These are phyloP conservation scores for Saccharomycopsis fibuligera DNA, from an alignment of 805 yeast species.

Conservation along the genomic window DNA sequence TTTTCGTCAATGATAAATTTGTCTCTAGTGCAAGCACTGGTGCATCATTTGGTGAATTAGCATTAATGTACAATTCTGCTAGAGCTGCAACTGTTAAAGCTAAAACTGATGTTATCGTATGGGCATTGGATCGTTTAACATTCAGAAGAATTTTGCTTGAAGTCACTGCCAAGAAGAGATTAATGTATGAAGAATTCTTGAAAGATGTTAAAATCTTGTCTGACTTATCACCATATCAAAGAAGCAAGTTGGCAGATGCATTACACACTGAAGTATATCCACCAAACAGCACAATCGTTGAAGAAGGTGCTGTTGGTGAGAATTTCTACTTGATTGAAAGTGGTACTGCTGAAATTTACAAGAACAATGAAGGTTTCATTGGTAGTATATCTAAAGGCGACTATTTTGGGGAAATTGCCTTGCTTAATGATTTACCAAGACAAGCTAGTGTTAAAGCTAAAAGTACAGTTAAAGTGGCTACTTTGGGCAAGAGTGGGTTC, in stretches of 20 bases:
- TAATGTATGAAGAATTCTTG: slow-evolving; percentile 83
- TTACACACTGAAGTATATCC: slow-evolving; percentile 68
- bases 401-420: slow-evolving; percentile 94
- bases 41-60: slow-evolving; percentile 92
- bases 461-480: slow-evolving; percentile 77
- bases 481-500: slow-evolving; percentile 86
- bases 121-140: slow-evolving; percentile 92
- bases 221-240: slow-evolving; percentile 63
- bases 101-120: slow-evolving; percentile 60
- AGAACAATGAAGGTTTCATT: slow-evolving; percentile 52
- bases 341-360: slow-evolving; percentile 76
- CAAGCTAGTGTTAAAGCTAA: slow-evolving; percentile 86
- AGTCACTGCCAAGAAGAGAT: slow-evolving; percentile 83
- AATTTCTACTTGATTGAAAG: slow-evolving; percentile 68
- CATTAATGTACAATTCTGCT: slow-evolving; percentile 95
- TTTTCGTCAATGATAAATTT: slow-evolving; percentile 54
- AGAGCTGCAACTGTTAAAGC: slow-evolving; percentile 94
- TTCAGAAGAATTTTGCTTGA: slow-evolving; percentile 88
- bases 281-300: slow-evolving; percentile 67
- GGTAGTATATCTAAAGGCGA: slow-evolving; percentile 68
- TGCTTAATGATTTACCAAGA: slow-evolving; percentile 85
- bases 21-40: slow-evolving; percentile 80
- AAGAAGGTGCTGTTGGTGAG: slow-evolving; percentile 82
- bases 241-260: slow-evolving; percentile 92
- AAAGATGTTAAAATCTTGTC: slow-evolving; percentile 79